Percentiles rank a stretch among this genome's conserved stretches.
These are phyloP conservation scores for Cyamopsis tetragonoloba DNA, from an alignment of 306 rosid species.

Conservation along the genomic window DNA sequence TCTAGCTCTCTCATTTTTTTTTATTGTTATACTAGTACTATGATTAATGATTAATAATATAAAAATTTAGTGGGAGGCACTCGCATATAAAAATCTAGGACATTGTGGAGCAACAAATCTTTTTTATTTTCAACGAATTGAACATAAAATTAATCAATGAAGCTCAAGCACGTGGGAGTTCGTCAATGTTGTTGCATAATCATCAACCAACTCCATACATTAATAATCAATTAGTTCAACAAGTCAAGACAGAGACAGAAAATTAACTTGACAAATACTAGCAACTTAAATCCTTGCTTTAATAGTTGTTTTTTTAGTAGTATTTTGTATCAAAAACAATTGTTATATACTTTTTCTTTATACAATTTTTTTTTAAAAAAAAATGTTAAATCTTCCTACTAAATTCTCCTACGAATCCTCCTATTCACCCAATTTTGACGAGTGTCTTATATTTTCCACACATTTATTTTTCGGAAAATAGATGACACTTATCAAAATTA, in stretches of 20 bases:
- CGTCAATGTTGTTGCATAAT: neutral
- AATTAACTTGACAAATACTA: neutral
- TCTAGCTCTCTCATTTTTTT: neutral
- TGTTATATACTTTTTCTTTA: too few relatives aligned
- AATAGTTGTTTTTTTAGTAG: neutral
- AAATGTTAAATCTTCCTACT: too few relatives aligned
- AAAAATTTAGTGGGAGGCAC: slow-evolving; percentile 9
- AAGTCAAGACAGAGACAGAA: neutral
- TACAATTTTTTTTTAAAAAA: too few relatives aligned
- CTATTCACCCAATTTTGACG: too few relatives aligned
- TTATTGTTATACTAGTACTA: neutral
- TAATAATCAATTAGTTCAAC: neutral
- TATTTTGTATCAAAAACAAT: too few relatives aligned
- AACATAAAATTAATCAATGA: too few relatives aligned
- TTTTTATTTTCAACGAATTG: too few relatives aligned
- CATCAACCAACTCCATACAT: neutral
- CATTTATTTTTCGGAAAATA: too few relatives aligned
- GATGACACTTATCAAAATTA: too few relatives aligned
- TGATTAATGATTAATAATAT: neutral
- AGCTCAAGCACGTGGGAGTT: neutral
- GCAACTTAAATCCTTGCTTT: neutral
- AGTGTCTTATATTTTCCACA: too few relatives aligned
- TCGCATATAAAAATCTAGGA: neutral
- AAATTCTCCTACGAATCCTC: too few relatives aligned
- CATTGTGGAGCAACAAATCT: neutral